Evolutionary conservation across 306 rosid genomes (phyloP).

Genomic region (Cucumis cinereus): DNA sequence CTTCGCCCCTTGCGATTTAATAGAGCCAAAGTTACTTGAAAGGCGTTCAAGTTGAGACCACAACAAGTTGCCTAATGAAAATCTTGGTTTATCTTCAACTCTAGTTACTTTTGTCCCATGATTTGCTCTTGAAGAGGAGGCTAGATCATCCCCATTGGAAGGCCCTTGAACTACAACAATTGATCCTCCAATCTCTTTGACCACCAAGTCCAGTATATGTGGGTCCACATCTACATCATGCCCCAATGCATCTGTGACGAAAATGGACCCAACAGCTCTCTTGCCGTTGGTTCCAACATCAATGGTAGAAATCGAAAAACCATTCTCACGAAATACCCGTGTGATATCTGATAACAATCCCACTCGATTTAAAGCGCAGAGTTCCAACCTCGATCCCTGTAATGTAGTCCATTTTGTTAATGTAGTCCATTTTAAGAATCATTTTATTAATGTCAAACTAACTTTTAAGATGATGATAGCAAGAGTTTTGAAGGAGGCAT

Average conservation of each 20-base stretch:
- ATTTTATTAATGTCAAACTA: background rate
- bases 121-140: constrained; percentile 6
- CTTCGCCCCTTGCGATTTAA: constrained; percentile 17
- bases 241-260: constrained; percentile 48
- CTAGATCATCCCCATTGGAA: constrained; percentile 17
- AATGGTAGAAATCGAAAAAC: constrained; percentile 46
- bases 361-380: constrained; percentile 35
- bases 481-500: constrained; percentile 8
- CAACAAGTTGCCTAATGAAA: constrained; percentile 53
- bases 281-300: constrained; percentile 40
- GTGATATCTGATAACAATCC: constrained; percentile 62
- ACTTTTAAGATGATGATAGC: background rate
- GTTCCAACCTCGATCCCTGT: constrained; percentile 61
- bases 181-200: constrained; percentile 48
- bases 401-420: background rate
- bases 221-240: constrained; percentile 39
- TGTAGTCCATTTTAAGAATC: background rate
- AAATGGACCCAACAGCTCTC: constrained; percentile 57
- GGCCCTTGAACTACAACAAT: constrained; percentile 33
- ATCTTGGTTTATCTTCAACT: constrained; percentile 22
- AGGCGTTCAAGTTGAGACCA: constrained; percentile 72
- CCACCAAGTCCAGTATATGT: constrained; percentile 33
- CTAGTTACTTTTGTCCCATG: background rate
- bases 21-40: constrained; percentile 37
- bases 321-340: constrained; percentile 53